Evolutionary conservation across 2,329 filamentous ascomycete genomes (phyloP), one percentile per base, ranked within the genome.

Genomic region (Penicillium sp.): DNA sequence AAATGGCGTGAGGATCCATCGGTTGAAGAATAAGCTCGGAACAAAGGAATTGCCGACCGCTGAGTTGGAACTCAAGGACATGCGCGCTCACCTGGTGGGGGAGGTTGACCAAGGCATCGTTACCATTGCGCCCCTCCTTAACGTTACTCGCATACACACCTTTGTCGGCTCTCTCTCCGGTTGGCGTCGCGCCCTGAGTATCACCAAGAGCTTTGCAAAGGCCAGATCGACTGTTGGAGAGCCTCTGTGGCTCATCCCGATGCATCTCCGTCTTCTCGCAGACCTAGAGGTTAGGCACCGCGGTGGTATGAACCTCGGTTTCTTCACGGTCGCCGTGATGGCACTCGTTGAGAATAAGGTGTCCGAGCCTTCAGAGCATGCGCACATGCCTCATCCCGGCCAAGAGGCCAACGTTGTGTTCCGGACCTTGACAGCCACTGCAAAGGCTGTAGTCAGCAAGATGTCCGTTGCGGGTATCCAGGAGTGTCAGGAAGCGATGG

Each of bases 21-120:
- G 87, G 0, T 74, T 91, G 14, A 90, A 91, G 71, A 81, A 82
- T 67, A 91, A 90, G 63, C 77, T 88, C 3, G 88, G 87, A 24
- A 58, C 53, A 2, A 55, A 55, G 36, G 50, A 90, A 16, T 25
- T 91, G 0, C 87, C 88, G 0, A 90, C 88, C 0, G 88, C 87
- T 0, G 87, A 91, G 66, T 77, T 91, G 0, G 85, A 86, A 51
- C 76, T 88, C 3, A 74, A 78, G 14, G 77, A 76, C n/a, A 82
- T 83, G 76, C 79, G 85, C 2, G 85, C 75, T 4, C 85, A 85
- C 76, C 75, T 90, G 5, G 71, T 92, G 25, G 88, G 88, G 5
- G 71, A 79, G 3, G 79, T 87, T 55, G 87, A 87, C 1, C 72
- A 81, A 36, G 88, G 88, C 1, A 79, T 89, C 27, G 80, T 82